Evolutionary conservation across 768 basidiomycete genomes (phyloP).

Genomic region (Amanita jacksonii): DNA sequence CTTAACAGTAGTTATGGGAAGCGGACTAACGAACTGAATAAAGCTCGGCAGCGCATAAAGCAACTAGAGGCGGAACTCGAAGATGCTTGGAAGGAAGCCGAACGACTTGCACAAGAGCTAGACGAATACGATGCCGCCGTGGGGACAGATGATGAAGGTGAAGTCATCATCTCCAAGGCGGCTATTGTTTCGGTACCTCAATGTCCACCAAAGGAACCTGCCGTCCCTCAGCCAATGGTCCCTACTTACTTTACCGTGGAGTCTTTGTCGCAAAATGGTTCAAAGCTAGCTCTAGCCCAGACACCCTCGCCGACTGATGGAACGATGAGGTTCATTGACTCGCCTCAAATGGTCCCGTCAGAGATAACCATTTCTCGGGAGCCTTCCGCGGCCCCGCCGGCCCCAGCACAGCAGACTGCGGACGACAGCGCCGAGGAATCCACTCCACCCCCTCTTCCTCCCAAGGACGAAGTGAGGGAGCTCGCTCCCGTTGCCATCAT

Average conservation of each 20-base stretch:
- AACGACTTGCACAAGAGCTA: slow-evolving; percentile 61
- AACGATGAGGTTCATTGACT: not conserved
- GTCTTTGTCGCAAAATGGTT: slow-evolving; percentile 1
- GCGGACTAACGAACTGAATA: slow-evolving; percentile 47
- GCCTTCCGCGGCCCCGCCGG: not conserved
- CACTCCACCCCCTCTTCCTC: not conserved
- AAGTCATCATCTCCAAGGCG: slow-evolving; percentile 36
- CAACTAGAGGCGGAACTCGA: slow-evolving; percentile 62
- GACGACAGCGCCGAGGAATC: not conserved
- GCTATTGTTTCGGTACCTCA: slow-evolving; percentile 33
- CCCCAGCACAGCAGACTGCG: not conserved
- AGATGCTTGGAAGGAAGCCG: slow-evolving; percentile 76
- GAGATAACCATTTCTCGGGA: slow-evolving; percentile 1
- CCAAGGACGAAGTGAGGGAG: slow-evolving; percentile 13
- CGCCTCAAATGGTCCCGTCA: slow-evolving; percentile 4
- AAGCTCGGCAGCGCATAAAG: slow-evolving; percentile 35
- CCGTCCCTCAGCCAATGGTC: slow-evolving; percentile 7
- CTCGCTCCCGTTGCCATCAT: slow-evolving; percentile 15
- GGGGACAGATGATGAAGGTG: slow-evolving; percentile 23
- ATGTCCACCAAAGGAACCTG: slow-evolving; percentile 14
- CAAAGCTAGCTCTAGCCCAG: slow-evolving; percentile 3
- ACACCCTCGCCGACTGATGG: not conserved
- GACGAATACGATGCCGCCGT: slow-evolving; percentile 45
- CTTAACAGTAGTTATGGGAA: slow-evolving; percentile 66
- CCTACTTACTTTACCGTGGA: slow-evolving; percentile 13